These are phyloP conservation scores for Solanum infundibuliforme DNA, from an alignment of 257 asterid genomes.

Conservation along the genomic window DNA sequence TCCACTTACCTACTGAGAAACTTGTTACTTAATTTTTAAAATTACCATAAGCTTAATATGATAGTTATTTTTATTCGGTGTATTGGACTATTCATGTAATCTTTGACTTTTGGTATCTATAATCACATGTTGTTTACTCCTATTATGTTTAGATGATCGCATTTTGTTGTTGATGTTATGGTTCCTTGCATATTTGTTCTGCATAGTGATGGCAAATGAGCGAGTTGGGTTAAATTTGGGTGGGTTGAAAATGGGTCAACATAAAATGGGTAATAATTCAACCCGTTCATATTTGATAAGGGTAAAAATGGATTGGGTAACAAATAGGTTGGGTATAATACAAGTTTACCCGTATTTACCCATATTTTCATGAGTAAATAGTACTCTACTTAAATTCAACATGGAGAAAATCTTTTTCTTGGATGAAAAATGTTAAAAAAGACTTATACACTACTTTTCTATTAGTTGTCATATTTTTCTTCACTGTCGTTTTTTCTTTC, in stretches of 20 bases:
- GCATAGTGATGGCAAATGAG: no score
- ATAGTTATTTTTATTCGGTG: neutral
- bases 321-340: no score
- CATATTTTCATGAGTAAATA: no score
- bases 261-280: no score
- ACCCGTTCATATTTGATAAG: no score
- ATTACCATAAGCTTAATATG: neutral
- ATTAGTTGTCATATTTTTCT: neutral
- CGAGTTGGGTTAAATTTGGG: no score
- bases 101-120: neutral
- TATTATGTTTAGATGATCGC: neutral
- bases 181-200: neutral
- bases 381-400: no score
- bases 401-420: no score
- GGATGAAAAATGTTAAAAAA: no score
- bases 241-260: no score
- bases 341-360: no score
- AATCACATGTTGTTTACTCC: neutral
- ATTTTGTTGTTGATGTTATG: neutral
- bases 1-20: neutral
- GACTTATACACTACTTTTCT: neutral
- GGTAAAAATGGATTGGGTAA: no score
- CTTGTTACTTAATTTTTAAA: neutral
- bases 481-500: neutral
- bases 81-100: neutral